Base-by-base conservation (phyloP, 352 stramenopile genomes). In the Globisporangium nunn region DNA sequence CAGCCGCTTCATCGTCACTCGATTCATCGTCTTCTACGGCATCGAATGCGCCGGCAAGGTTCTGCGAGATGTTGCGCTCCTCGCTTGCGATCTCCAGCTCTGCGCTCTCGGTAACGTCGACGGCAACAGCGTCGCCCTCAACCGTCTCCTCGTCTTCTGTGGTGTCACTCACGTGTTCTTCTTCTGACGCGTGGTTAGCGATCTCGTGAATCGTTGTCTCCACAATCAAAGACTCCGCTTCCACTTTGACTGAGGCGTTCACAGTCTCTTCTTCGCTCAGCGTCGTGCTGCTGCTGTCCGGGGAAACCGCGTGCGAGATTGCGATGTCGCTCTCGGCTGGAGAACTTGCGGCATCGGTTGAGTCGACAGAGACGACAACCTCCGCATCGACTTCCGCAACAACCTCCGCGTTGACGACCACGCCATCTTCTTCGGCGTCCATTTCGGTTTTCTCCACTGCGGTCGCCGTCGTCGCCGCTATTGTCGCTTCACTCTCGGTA, bases 21-120 rank as follows among this genome's bases (percentile, higher is more conserved):
- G 49, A 54, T 14, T 54, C 49, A 23, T 50, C 45, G 49, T 54
- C 49, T 10, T 54, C 33, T n/a, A 45, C 50, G 1, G 50, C 50
- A 18, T 54, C 50, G 18, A 54, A 54, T 7, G 50, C 50, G 11
- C 14, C 31, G 2, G n/a, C 50, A n/a, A 54, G 50, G 50, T 54
- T 54, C 50, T 14, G 50, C 35, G 50, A 39, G 4, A 54, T 33
- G 33, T 54, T 11, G 33, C 50, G 50, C 50, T 54, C 50, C 8
- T 35, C 31, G n/a, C n/a, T 11, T 4, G 6, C 41, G 41, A n/a
- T 23, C 14, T 18, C 41, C 12, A 54, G 11, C 6, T 30, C 49
- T 6, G 2, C 49, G 14, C 11, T 6, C 6, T 14, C 31, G 2
- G n/a, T 15, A 1, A 4, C 4, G 17, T 18, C 15, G 17, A n/a